Conservation (phyloP, 768 basidiomycete genomes). For the Erythrobasidium yunnanense region DNA sequence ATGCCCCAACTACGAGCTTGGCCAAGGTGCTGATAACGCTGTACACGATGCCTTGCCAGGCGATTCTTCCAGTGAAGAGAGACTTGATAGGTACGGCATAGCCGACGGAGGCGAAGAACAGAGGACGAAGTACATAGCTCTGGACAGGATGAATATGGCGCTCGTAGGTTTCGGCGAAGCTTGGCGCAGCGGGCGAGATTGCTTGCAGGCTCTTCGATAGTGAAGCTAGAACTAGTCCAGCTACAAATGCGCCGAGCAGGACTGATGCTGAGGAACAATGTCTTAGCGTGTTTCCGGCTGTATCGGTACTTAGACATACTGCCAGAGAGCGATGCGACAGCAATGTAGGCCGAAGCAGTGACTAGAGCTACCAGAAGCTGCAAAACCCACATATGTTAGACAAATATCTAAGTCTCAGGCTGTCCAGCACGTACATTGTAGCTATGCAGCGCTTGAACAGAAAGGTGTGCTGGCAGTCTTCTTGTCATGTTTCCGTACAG, state of each 20-base stretch:
- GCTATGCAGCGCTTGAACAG: background rate
- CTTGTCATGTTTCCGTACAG: constrained; percentile 24
- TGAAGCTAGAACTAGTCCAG: constrained; percentile 48
- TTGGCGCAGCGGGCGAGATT: background rate
- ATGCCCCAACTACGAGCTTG: constrained; percentile 49
- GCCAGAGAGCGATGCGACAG: constrained; percentile 40
- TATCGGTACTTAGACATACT: background rate
- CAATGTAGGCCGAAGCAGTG: constrained; percentile 46
- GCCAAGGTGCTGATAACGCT: constrained; percentile 52
- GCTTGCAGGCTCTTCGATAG: constrained; percentile 28
- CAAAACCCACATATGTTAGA: background rate
- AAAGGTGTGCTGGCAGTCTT: background rate
- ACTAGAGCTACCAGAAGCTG: constrained; percentile 44
- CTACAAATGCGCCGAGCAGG: constrained; percentile 55
- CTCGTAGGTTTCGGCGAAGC: constrained; percentile 42
- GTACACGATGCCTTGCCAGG: constrained; percentile 55
- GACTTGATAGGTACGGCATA: constrained; percentile 48
- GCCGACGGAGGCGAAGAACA: constrained; percentile 61
- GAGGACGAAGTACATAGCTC: constrained; percentile 48
- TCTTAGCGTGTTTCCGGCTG: too few relatives aligned
- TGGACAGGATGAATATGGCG: constrained; percentile 44
- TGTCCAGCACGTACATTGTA: background rate
- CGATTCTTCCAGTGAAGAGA: constrained; percentile 42
- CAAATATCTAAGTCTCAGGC: background rate
- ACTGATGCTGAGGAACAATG: constrained; percentile 49